phyloP scores from a whole-genome alignment of 2,329 filamentous ascomycete species.

The Sclerotinia minor region DNA sequence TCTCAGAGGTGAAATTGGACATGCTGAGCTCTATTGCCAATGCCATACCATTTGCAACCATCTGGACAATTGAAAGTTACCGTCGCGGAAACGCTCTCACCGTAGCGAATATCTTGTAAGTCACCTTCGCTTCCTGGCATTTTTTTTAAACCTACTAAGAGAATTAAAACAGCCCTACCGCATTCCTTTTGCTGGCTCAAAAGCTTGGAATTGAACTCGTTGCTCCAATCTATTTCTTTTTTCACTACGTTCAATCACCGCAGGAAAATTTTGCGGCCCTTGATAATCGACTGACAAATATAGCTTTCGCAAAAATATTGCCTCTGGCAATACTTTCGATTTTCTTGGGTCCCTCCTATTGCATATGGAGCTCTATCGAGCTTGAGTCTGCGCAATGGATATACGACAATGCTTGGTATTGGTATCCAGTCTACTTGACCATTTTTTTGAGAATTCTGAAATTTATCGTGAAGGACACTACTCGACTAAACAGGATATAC shows the following conservation, averaged over 20 bases:
- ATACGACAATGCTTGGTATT: slow-evolving; percentile 46
- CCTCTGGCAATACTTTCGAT: slow-evolving; percentile 38
- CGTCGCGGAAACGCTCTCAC: slow-evolving; percentile 36
- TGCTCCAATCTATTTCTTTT: slow-evolving; percentile 44
- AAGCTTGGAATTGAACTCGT: slow-evolving; percentile 40
- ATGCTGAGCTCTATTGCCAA: slow-evolving; percentile 5
- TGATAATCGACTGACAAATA: slow-evolving; percentile 42
- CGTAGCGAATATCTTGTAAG: slow-evolving; percentile 26
- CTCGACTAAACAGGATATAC: not conserved
- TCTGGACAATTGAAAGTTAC: slow-evolving; percentile 37
- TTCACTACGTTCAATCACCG: slow-evolving; percentile 43
- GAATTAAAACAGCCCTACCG: no score
- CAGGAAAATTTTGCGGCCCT: slow-evolving; percentile 41
- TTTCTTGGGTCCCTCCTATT: slow-evolving; percentile 37
- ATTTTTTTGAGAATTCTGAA: slow-evolving; percentile 13
- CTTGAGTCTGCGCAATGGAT: slow-evolving; percentile 37
- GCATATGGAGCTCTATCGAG: slow-evolving; percentile 35
- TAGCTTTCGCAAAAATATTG: slow-evolving; percentile 38
- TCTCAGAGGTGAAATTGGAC: not conserved
- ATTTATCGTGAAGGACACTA: slow-evolving; percentile 13
- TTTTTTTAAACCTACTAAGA: no score
- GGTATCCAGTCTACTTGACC: slow-evolving; percentile 38
- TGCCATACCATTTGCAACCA: slow-evolving; percentile 29
- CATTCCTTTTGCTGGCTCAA: slow-evolving; percentile 29
- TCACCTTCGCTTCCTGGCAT: no score